Base-by-base conservation (phyloP, 2,329 filamentous ascomycete genomes). In the Epichloe bromicola region DNA sequence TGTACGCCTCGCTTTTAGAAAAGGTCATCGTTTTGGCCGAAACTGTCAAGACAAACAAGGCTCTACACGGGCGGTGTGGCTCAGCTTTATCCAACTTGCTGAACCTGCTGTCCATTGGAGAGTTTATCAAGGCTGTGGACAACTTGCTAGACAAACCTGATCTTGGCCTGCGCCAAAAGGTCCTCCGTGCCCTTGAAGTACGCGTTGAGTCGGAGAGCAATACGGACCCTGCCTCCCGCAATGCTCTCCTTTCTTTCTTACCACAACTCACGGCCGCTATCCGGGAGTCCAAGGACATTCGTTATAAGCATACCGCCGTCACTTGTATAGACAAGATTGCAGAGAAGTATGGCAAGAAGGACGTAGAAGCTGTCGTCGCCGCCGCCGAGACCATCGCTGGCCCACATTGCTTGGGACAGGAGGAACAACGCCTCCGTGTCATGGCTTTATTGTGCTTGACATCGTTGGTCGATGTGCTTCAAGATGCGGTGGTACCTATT, bases 281-380 rank as follows among this genome's bases (percentile, higher is more conserved):
- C 53, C 74, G 83, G 51, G 78, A 85, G 47, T 85, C 86, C 6
- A 72, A 77, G 34, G 83, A 93, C 57, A 78, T 85, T 49, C 75
- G 81, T 30, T 84, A 93, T 65, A 89, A 91, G 68, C 84, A 89
- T 60, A 88, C 87, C 11, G 87, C 90, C 1, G 83, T 98, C 55
- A 82, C 83, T 37, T 97, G 91, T 59, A 84, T 97, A 43, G 90
- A 96, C 68, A 87, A 88, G 66, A 94, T 98, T 55, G 80, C 87
- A 2, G 90, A 96, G 68, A 91, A 91, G 65, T 97, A 95, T 64
- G 94, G 93, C 58, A 94, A 93, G 73, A 94, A 90, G 65, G 87
- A 95, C 61, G 75, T 85, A 1, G 80, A 85, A 57, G 83, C 82
- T 43, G 85, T 95, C 43, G 75, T 85, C 26, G 78, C 79, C 4